Base-by-base conservation (phyloP, 1,284 basidiomycete species). In the Apiotrichum gamsii region DNA sequence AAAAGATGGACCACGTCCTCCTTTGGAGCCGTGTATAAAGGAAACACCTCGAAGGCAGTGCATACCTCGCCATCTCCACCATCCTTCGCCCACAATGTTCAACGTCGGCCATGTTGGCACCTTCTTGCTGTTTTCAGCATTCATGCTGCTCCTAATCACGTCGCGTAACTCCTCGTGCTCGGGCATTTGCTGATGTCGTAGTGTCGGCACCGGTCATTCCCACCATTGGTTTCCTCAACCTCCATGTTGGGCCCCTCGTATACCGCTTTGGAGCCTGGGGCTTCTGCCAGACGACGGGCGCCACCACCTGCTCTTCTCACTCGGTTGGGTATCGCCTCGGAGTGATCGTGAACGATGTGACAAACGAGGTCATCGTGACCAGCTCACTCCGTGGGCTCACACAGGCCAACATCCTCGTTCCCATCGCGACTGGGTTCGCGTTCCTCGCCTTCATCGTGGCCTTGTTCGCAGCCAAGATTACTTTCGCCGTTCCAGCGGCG, bases 401-500 rank as follows among this genome's bases (percentile, higher is more conserved):
- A 32, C 65, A 65, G 39, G 69, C 58, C 4, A 47, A 72, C 24
- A 56, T 73, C 46, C 56, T 73, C 2, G 63, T 70, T 49, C 69
- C 70, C 11, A 59, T 73, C 35, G 70, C 69, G 1, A 45, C 51
- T 8, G 64, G 57, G 54, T 41, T 70, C 35, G 47, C 66, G 8
- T 65, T 68, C 48, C 40, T 70, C 24, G 55, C 67, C 2, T 62
- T 68, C 54, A 51, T 71, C 51, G 55, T 72, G 33, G 67, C 70
- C 9, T 54, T 62, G 19, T 49, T 49, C 47, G 60, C 61, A 3
- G 54, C 65, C 55, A 61, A 58, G 20, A 25, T 72, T 44, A 70
- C 70, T 5, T 71, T 60, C 63, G 42, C 72, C 40, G 64, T 65
- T 43, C 61, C 67, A 8, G 43, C 64, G 5, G 25, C 70, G 21